Evolutionary conservation across 1,284 basidiomycete species (phyloP).

Genomic region (Boletus calvinii): DNA sequence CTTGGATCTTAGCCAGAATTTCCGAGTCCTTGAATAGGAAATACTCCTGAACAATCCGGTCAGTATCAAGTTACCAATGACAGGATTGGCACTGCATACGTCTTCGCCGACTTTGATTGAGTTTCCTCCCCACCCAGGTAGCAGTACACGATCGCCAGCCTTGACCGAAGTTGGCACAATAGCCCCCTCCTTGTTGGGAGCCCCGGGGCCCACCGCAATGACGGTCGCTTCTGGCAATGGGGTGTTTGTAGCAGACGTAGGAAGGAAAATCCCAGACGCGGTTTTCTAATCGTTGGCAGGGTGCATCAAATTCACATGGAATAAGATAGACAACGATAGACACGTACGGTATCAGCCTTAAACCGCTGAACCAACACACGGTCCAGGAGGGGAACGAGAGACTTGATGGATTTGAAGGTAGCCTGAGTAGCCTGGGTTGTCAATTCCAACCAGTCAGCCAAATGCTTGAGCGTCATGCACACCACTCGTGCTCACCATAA

Average conservation of each 20-base stretch:
- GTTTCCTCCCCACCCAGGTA: constrained; percentile 96
- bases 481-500: constrained; percentile 27
- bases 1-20: constrained; percentile 95
- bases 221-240: constrained; percentile 96
- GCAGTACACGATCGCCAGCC: constrained; percentile 88
- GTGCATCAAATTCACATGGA: background rate
- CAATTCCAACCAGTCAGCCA: background rate
- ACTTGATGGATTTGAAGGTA: constrained; percentile 94
- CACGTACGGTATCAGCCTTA: constrained; percentile 85
- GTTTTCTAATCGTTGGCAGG: constrained; percentile 71
- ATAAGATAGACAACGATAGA: background rate
- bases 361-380: constrained; percentile 96
- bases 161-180: constrained; percentile 80
- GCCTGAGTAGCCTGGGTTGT: constrained; percentile 61
- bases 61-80: background rate
- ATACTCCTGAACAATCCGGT: constrained; percentile 62
- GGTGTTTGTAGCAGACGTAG: constrained; percentile 77
- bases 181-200: constrained; percentile 82
- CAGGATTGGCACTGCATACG: constrained; percentile 49
- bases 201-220: constrained; percentile 93
- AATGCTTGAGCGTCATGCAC: background rate
- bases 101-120: constrained; percentile 97
- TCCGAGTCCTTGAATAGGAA: constrained; percentile 94
- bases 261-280: constrained; percentile 90
- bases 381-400: constrained; percentile 91